Evolutionary conservation across 2,329 filamentous ascomycete genomes (phyloP).

Genomic region (Diaporthe ilicicola): DNA sequence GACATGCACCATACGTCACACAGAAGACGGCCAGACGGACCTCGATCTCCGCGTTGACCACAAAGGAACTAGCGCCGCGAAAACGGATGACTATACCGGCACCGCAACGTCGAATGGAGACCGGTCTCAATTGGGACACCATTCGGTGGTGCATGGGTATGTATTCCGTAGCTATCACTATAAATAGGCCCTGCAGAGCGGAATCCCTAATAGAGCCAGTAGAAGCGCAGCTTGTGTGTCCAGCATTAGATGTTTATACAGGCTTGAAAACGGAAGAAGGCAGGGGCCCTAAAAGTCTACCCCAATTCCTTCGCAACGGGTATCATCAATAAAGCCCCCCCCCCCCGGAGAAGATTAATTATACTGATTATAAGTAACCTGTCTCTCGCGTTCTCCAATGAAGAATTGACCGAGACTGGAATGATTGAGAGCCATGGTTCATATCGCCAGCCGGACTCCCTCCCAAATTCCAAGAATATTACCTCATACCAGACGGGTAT

Average conservation of each 20-base stretch:
- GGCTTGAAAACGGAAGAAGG: background rate
- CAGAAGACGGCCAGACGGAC: conserved; percentile 20
- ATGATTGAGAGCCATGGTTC: conserved; percentile 14
- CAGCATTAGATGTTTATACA: conserved; percentile 9
- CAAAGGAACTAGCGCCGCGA: conserved; percentile 22
- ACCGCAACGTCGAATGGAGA: conserved; percentile 1
- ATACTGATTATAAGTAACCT: conserved; percentile 18
- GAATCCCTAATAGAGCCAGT: background rate
- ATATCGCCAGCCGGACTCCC: background rate
- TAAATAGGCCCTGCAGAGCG: conserved; percentile 9
- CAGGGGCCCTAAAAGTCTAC: conserved; percentile 3
- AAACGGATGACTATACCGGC: conserved; percentile 14
- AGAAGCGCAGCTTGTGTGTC: background rate
- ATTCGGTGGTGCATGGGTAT: conserved; percentile 12
- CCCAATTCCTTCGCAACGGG: background rate
- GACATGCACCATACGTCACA: conserved; percentile 21
- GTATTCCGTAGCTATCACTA: conserved; percentile 8
- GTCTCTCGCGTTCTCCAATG: background rate
- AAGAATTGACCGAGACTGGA: background rate
- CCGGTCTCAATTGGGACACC: background rate
- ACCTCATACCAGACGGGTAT: background rate
- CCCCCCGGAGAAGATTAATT: conserved; percentile 4
- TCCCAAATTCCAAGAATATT: conserved; percentile 14
- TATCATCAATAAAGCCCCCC: too few relatives aligned
- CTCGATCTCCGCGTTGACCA: conserved; percentile 21